Evolutionary conservation across 2,329 filamentous ascomycete genomes (phyloP).

Genomic region (Cryphonectria japonica): DNA sequence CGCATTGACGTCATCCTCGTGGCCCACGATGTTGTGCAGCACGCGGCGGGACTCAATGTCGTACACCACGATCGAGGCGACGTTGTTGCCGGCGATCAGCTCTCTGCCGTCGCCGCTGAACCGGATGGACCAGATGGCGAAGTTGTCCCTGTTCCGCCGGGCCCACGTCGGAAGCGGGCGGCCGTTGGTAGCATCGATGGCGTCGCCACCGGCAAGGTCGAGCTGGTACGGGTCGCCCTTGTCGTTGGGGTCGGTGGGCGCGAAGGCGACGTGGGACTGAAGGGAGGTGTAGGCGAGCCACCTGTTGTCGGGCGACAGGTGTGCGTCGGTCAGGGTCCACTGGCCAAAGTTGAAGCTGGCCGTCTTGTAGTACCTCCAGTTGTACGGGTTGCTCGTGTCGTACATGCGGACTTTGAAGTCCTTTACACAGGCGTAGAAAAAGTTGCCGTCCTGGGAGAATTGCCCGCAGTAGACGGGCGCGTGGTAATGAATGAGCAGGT

Average conservation of each 20-base stretch:
- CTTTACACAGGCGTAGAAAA: constrained; percentile 91
- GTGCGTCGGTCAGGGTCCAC: constrained; percentile 96
- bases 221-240: constrained; percentile 77
- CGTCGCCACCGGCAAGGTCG: constrained; percentile 63
- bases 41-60: constrained; percentile 82
- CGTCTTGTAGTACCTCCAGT: constrained; percentile 95
- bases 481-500: constrained; percentile 87
- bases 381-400: constrained; percentile 92
- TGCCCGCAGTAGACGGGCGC: constrained; percentile 91
- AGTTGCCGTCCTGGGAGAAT: constrained; percentile 95
- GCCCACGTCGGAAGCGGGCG: constrained; percentile 35
- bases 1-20: constrained; percentile 90
- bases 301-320: constrained; percentile 86
- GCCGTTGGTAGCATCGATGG: constrained; percentile 32
- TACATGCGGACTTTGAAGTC: constrained; percentile 97
- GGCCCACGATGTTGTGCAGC: constrained; percentile 75
- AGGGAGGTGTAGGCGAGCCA: constrained; percentile 94
- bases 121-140: constrained; percentile 84
- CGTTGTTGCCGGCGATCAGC: constrained; percentile 85
- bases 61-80: constrained; percentile 81
- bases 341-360: constrained; percentile 82
- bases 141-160: constrained; percentile 43
- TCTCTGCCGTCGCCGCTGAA: constrained; percentile 92
- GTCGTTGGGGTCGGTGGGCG: constrained; percentile 83
- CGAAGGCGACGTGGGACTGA: constrained; percentile 79